Percentiles rank a stretch among this genome's conserved stretches.
phyloP scores from a whole-genome alignment of 768 basidiomycete genomes.

The Guyanaporus albipodus region DNA sequence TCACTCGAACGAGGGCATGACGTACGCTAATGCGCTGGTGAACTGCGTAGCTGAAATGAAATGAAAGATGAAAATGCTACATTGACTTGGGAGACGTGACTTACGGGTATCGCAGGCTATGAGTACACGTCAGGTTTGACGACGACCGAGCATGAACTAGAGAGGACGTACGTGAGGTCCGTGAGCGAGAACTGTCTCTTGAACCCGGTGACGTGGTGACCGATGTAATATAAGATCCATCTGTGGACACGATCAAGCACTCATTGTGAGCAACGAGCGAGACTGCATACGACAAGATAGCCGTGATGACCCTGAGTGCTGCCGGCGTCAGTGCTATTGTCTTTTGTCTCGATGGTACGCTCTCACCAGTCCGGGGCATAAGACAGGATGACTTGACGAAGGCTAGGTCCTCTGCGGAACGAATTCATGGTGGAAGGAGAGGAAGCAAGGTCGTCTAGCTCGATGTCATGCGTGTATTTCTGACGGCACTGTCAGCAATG shows the following conservation, averaged over 20 bases:
- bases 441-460: not conserved
- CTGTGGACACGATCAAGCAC: slow-evolving; percentile 33
- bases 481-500: no score
- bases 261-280: not conserved
- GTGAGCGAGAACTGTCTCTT: slow-evolving; percentile 72
- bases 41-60: slow-evolving; percentile 47
- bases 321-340: not conserved
- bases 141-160: not conserved
- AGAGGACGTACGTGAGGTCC: slow-evolving; percentile 62
- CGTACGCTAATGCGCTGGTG: slow-evolving; percentile 58
- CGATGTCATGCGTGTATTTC: not conserved
- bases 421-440: slow-evolving; percentile 7
- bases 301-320: slow-evolving; percentile 56
- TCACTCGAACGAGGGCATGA: slow-evolving; percentile 33
- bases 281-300: slow-evolving; percentile 52
- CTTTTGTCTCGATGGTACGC: no score
- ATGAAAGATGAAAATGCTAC: not conserved
- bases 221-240: slow-evolving; percentile 52
- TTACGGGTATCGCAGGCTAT: slow-evolving; percentile 38
- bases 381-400: slow-evolving; percentile 34
- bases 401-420: slow-evolving; percentile 11
- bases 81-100: slow-evolving; percentile 5
- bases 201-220: slow-evolving; percentile 57
- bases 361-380: slow-evolving; percentile 76
- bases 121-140: slow-evolving; percentile 13